Percentiles rank a stretch among this genome's conserved stretches.
Conservation (phyloP, 2,329 filamentous ascomycete genomes). For the Stagonosporopsis cucurbitacearum region DNA sequence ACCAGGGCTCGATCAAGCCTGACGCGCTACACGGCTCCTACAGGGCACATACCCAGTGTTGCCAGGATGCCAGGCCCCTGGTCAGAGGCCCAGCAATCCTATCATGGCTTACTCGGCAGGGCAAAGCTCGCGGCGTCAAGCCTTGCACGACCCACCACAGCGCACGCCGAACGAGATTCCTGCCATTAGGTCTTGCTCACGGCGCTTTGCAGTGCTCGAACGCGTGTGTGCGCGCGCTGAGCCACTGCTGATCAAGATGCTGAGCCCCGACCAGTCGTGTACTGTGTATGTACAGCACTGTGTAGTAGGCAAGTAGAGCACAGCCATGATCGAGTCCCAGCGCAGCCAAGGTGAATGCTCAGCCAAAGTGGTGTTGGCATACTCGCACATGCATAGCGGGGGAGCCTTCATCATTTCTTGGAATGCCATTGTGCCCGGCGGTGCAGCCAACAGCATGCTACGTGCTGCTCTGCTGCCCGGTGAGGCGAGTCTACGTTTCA, state of each 20-base stretch:
- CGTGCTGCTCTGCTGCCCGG: constrained; percentile 1
- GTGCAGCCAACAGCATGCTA: constrained; percentile 2
- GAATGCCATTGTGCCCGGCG: constrained; percentile 1
- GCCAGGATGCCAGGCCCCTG: constrained; percentile 17
- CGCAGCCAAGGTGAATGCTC: constrained; percentile 6
- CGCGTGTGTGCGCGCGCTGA: constrained; percentile 11
- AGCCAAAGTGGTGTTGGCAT: constrained; percentile 2
- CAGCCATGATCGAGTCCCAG: not conserved
- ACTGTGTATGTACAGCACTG: too few species aligned
- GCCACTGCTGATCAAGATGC: constrained; percentile 10
- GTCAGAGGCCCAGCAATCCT: constrained; percentile 30
- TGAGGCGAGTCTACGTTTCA: constrained; percentile 11
- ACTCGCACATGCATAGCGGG: constrained; percentile 4
- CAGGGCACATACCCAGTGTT: too few species aligned
- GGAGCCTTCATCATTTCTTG: constrained; percentile 8
- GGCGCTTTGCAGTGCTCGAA: constrained; percentile 6
- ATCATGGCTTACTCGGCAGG: constrained; percentile 38
- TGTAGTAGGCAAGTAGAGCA: too few species aligned
- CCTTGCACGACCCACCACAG: constrained; percentile 16
- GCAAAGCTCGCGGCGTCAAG: constrained; percentile 22
- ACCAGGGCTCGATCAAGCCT: constrained; percentile 25
- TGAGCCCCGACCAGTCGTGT: constrained; percentile 1
- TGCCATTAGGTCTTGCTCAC: not conserved
- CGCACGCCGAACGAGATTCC: constrained; percentile 13
- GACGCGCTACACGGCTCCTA: constrained; percentile 27